A percentile compares a stretch with the other conserved stretches of the same genome.
These are phyloP conservation scores for Salix viminalis DNA, from an alignment of 345 rosid genomes.

Conservation along the genomic window DNA sequence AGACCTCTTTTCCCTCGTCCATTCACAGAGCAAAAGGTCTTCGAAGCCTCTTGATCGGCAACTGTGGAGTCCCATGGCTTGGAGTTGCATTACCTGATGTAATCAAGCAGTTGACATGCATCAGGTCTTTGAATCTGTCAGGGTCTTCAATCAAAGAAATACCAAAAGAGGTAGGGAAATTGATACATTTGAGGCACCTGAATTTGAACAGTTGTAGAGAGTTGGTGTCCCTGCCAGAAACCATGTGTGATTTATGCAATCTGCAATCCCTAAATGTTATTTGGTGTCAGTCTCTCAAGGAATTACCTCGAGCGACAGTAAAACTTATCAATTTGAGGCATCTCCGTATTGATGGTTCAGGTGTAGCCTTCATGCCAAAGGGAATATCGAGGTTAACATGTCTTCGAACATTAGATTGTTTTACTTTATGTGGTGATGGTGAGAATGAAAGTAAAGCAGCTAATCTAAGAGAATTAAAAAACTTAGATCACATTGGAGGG, in stretches of 20 bases:
- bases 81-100: neutral
- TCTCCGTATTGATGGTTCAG: rapidly evolving
- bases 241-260: conserved; percentile 10
- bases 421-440: neutral
- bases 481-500: no score
- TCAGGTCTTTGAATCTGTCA: conserved; percentile 3
- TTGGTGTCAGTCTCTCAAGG: neutral
- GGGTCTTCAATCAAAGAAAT: neutral
- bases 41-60: no score
- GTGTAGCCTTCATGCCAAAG: conserved; percentile 1
- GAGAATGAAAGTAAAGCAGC: no score
- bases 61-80: no score
- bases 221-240: conserved; percentile 6
- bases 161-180: neutral
- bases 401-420: neutral
- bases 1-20: no score
- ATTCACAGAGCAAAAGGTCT: no score
- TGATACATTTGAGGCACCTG: conserved; percentile 10
- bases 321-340: conserved; percentile 13
- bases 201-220: neutral
- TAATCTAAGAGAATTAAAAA: no score
- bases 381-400: conserved; percentile 8
- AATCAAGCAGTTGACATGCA: neutral
- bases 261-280: neutral
- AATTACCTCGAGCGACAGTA: conserved; percentile 3